phyloP scores from a whole-genome alignment of 2,329 filamentous ascomycete species.

The Ascochyta pisi region DNA sequence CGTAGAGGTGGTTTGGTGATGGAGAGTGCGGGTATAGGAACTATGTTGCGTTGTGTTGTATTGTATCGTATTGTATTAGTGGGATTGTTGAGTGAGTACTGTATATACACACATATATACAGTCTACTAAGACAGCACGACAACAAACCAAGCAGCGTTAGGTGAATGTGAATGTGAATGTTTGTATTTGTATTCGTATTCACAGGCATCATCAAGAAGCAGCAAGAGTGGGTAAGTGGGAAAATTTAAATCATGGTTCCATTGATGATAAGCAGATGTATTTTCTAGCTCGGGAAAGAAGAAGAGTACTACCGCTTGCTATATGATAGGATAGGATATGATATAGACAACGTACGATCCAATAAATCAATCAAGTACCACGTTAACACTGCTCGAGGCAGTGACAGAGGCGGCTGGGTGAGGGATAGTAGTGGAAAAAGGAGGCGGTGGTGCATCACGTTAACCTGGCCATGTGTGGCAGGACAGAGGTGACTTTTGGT shows the following conservation, averaged over 20 bases:
- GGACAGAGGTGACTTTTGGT: slow-evolving; percentile 46
- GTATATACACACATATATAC: too few relatives aligned
- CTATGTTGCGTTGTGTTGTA: too few relatives aligned
- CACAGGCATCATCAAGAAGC: too few relatives aligned
- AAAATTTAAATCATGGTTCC: background rate
- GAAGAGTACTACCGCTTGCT: slow-evolving; percentile 7
- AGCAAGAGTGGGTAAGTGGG: background rate
- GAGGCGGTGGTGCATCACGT: slow-evolving; percentile 39
- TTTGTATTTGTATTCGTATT: too few relatives aligned
- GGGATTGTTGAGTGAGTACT: too few relatives aligned
- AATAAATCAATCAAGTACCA: slow-evolving; percentile 32
- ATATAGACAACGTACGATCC: background rate
- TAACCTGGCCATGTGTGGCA: slow-evolving; percentile 32
- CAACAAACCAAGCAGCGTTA: too few relatives aligned
- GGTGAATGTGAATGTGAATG: too few relatives aligned
- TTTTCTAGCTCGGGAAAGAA: background rate
- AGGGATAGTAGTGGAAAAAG: background rate
- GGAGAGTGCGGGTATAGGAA: too few relatives aligned
- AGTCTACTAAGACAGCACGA: too few relatives aligned
- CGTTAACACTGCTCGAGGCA: slow-evolving; percentile 39
- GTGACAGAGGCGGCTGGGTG: slow-evolving; percentile 48
- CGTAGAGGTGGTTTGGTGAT: too few relatives aligned
- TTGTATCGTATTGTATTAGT: too few relatives aligned
- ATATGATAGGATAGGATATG: background rate
- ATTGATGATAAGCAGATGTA: slow-evolving; percentile 1